Evolutionary conservation across 768 basidiomycete genomes (phyloP).

Genomic region (Russula griseocarnosa): DNA sequence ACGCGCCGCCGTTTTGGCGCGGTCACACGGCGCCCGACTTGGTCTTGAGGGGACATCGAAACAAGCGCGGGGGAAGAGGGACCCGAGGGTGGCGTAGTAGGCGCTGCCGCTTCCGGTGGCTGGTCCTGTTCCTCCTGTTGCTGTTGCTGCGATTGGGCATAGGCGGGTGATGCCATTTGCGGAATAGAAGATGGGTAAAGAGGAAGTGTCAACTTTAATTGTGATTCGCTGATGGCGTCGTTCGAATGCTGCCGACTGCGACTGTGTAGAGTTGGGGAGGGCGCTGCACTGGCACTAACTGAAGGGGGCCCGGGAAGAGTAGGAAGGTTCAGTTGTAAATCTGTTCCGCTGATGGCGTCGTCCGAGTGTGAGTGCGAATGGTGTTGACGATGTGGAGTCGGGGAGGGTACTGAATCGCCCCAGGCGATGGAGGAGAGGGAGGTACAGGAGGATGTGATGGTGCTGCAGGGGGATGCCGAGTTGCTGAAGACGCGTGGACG

Average conservation of each 20-base stretch:
- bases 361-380: neutral
- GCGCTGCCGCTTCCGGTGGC: slow-evolving; percentile 7
- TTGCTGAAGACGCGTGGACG: neutral
- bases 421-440: slow-evolving; percentile 10
- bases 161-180: slow-evolving; percentile 1
- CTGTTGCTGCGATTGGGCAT: neutral
- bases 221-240: neutral
- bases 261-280: too few species aligned
- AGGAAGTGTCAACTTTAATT: neutral
- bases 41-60: neutral
- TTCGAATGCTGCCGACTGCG: neutral
- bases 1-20: slow-evolving; percentile 22
- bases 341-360: neutral
- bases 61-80: neutral
- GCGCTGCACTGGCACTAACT: too few species aligned
- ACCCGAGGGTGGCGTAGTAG: neutral
- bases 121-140: neutral
- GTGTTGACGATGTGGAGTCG: neutral
- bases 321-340: neutral
- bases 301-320: neutral
- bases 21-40: slow-evolving; percentile 5
- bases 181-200: neutral
- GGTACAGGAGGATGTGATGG: neutral
- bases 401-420: slow-evolving; percentile 14
- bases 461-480: slow-evolving; percentile 2